Evolutionary conservation across 2,329 filamentous ascomycete genomes (phyloP), one percentile per base, ranked within the genome.

Genomic region (Penicillium sp.): DNA sequence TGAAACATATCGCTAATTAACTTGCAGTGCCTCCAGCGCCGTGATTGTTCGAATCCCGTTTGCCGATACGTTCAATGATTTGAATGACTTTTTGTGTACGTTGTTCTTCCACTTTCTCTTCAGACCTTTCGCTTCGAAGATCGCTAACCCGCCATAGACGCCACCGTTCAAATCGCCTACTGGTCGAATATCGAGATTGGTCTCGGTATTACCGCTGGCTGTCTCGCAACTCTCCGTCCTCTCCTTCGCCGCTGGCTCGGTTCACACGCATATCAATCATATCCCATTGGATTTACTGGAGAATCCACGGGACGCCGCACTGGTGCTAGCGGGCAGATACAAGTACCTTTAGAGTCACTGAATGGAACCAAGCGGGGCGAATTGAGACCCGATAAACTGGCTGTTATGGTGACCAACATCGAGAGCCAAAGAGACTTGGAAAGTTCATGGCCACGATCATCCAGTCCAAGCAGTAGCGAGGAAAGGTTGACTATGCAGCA

Each of bases 151-250:
- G 2, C 35, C n/a, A 13, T 9, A 64, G 63, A 66, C 56, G 69
- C 74, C 48, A 77, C 76, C 0, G 66, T 69, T 38, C 73, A 75
- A 55, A 70, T 76, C n/a, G 65, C 70, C 27, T 69, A 74, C 24
- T 67, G 64, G 59, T 66, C 64, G 8, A 54, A 58, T 28, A 48
- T 66, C n/a, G 66, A 68, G 55, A 55, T 56, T 8, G 60, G 66
- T 6, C 54, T 68, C 14, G 64, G 69, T 2, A 73, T 75, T 27
- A 70, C 65, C 14, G 77, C 77, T 5, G 73, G 70, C 2, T 74
- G 69, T 48, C 65, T 78, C n/a, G 74, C 74, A 7, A 77, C 75
- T 0, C 65, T 79, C 1, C 72, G 75, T 1, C 77, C 77, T 0
- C 65, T 80, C 0, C 63, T 80, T 10, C 74, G 67, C 18, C 27